A percentile compares a stretch with the other conserved stretches of the same genome.
These are phyloP conservation scores for Suillus americanus DNA, from an alignment of 768 basidiomycete genomes.

Conservation along the genomic window DNA sequence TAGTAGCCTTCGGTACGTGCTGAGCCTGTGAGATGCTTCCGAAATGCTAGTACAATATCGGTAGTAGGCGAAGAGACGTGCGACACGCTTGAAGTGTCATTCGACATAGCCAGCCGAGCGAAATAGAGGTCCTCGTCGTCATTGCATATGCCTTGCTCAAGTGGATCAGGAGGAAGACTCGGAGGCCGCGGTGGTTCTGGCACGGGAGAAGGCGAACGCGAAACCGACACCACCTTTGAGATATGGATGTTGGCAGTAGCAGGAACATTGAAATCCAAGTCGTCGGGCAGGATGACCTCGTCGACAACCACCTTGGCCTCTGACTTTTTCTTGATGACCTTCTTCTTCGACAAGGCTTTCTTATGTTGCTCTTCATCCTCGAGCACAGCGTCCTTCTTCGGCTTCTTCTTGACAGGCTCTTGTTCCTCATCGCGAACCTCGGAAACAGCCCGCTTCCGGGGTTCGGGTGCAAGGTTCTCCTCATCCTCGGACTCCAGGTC, in stretches of 20 bases:
- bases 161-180: slow-evolving; percentile 49
- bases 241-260: slow-evolving; percentile 51
- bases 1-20: slow-evolving; percentile 95
- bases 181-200: slow-evolving; percentile 42
- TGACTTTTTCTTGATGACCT: slow-evolving; percentile 32
- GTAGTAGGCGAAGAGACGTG: slow-evolving; percentile 32
- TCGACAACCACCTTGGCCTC: slow-evolving; percentile 41
- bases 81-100: slow-evolving; percentile 24
- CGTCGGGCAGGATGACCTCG: slow-evolving; percentile 51
- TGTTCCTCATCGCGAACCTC: slow-evolving; percentile 40
- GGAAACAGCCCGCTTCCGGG: slow-evolving; percentile 45
- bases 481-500: slow-evolving; percentile 68
- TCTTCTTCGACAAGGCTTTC: slow-evolving; percentile 33
- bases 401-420: slow-evolving; percentile 46
- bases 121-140: slow-evolving; percentile 93
- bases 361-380: slow-evolving; percentile 27
- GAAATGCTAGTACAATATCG: slow-evolving; percentile 52
- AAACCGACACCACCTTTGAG: slow-evolving; percentile 41
- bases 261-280: slow-evolving; percentile 49
- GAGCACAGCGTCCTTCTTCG: slow-evolving; percentile 23
- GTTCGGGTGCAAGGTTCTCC: slow-evolving; percentile 33
- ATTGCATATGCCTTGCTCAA: slow-evolving; percentile 59
- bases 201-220: slow-evolving; percentile 53
- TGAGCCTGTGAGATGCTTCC: slow-evolving; percentile 80
- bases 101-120: slow-evolving; percentile 41